Evolutionary conservation across 345 rosid genomes (phyloP), one percentile per base, ranked within the genome.

Genomic region (Euphorbia tirucalli): DNA sequence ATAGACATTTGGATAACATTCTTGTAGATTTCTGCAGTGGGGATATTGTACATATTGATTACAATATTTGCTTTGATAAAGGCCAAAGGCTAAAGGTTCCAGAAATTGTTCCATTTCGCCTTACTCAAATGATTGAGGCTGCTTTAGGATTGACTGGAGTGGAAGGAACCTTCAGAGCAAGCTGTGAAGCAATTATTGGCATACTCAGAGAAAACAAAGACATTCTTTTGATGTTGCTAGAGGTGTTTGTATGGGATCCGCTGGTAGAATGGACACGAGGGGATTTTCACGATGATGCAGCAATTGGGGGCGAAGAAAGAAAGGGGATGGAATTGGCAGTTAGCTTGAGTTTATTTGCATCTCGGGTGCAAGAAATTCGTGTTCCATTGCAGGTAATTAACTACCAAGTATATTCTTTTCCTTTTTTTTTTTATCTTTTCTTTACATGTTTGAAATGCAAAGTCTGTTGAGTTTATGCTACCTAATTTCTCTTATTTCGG

Each of bases 281-380:
- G 68, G 93, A 93, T 80, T 90, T 91, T 77, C 98, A 90, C 65
- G 98, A 93, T 85, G 98, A 88, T 76, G 96, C 97, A 76, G 95
- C 96, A 61, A 90, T 93, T 83, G 96, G 89, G 63, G 95, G 95
- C 72, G 96, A 93, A 84, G 98, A 93, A 86, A 89, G 98, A 83
- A 93, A 90, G 82, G 96, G 96, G 76, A 93, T 93, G 98, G 98
- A 93, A 83, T 81, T 90, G 79, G 96, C 98, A 7, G 95, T 93
- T 77, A 90, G 98, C 87, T 84, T 90, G 87, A 93, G 97, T 84
- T 88, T 93, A 76, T 93, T 93, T 89, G 88, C 97, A 70, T 90
- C 98, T 64, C 86, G 98, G 75, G 92, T 93, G 80, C 96, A 90
- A 85, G 98, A 93, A 84, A 89, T 90, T 65, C 98, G 97, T 70